phyloP scores from a whole-genome alignment of 2,329 filamentous ascomycete genomes.

The Exophiala calicioides region DNA sequence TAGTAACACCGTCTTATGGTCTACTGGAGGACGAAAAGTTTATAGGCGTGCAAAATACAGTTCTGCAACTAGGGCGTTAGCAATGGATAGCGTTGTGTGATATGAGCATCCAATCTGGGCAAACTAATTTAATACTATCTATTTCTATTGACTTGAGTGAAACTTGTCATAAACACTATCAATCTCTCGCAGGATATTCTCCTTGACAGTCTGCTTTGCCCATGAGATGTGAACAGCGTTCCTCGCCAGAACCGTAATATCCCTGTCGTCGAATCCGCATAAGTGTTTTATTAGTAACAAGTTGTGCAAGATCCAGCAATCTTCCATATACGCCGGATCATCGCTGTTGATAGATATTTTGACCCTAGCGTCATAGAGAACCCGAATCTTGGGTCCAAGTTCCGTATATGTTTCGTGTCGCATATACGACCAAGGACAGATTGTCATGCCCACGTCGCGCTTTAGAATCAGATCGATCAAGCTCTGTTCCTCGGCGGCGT shows the following conservation, averaged over 20 bases:
- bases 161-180: no score
- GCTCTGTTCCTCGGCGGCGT: slow-evolving; percentile 39
- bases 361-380: slow-evolving; percentile 48
- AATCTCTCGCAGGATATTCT: slow-evolving; percentile 12
- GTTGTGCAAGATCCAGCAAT: slow-evolving; percentile 53
- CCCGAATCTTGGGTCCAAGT: slow-evolving; percentile 40
- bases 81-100: not conserved
- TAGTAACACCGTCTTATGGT: no score
- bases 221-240: slow-evolving; percentile 52
- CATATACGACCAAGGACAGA: slow-evolving; percentile 47
- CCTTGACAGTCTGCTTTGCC: slow-evolving; percentile 46
- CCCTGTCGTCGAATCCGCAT: slow-evolving; percentile 42
- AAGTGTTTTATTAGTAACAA: slow-evolving; percentile 48
- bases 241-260: slow-evolving; percentile 46
- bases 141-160: not conserved
- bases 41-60: not conserved
- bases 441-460: slow-evolving; percentile 42
- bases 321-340: slow-evolving; percentile 53
- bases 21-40: no score
- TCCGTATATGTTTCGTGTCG: slow-evolving; percentile 30
- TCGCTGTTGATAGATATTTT: slow-evolving; percentile 52
- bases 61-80: not conserved
- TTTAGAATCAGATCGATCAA: slow-evolving; percentile 38
- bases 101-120: not conserved
- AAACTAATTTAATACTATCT: not conserved